Evolutionary conservation across 371 early-diverging fungal genomes (phyloP), one percentile per base, ranked within the genome.

Genomic region (Mortierella sp.): DNA sequence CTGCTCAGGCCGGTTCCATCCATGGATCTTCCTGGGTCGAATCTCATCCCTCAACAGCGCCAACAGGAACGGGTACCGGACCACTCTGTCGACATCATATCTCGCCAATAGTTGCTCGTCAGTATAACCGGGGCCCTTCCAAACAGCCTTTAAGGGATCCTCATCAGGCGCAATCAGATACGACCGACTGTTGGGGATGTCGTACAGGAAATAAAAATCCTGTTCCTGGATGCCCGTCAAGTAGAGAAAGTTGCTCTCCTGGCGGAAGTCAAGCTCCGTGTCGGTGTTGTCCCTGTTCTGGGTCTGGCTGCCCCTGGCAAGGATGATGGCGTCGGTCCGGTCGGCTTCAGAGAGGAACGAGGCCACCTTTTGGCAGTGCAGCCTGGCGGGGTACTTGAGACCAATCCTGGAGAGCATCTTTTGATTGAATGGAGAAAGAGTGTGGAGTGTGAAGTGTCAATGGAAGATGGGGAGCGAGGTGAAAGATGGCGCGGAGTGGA

Each of bases 211-310:
- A 76, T 88, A 89, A 66, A 75, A 92, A 29, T 89, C 92, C 8
- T 89, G 82, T 41, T 87, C 82, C n/a, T 87, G 89, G 4, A 90
- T 89, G 31, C 90, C 91, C 2, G 91, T 87, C 22, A 90, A 78
- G 77, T 90, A 92, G 65, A 86, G 86, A 64, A 92, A 92, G 76
- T 89, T 85, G 72, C 89, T 88, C 68, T 89, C 89, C 71, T 92
- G 91, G 16, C 90, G 87, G 64, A 89, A 90, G 43, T 88, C 87
- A 11, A 91, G 66, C 40, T 90, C 91, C 0, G 86, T 82, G 47
- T 91, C 91, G 22, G 90, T 91, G 74, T 88, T 89, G 64, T 90
- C 88, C 24, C 91, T 77, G 61, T 68, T 77, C 44, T 73, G 50
- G 24, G 68, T 66, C 7, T 69, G 63, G 0, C 83, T 74, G 16